Evolutionary conservation across 2,329 filamentous ascomycete species (phyloP).

Genomic region (Annulohypoxylon truncatum): DNA sequence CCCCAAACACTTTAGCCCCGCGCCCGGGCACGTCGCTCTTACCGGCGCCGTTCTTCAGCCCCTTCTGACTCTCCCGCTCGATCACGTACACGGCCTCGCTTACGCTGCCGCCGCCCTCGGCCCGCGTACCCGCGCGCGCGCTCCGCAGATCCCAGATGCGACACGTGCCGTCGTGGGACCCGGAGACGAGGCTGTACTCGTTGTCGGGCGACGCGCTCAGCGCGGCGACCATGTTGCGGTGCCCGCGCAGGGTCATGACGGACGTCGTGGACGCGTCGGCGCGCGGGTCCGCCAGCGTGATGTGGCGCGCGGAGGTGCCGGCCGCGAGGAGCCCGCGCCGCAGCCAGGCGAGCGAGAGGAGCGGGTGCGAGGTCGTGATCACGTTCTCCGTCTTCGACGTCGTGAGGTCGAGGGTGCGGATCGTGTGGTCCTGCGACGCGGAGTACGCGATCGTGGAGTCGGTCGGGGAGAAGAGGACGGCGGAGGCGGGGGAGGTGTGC

Average conservation of each 20-base stretch:
- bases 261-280: conserved; percentile 79
- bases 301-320: conserved; percentile 85
- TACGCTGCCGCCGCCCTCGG: conserved; percentile 72
- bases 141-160: conserved; percentile 93
- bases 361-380: conserved; percentile 82
- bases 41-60: conserved; percentile 66
- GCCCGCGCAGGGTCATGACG: conserved; percentile 91
- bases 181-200: conserved; percentile 86
- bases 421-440: conserved; percentile 87
- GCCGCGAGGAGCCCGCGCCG: conserved; percentile 73
- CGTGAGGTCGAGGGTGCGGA: conserved; percentile 91
- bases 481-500: conserved; percentile 80
- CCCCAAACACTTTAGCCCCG: conserved; percentile 88
- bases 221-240: conserved; percentile 77
- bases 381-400: conserved; percentile 83
- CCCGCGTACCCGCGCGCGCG: conserved; percentile 67
- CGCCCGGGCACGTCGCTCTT: conserved; percentile 73
- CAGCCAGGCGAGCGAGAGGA: conserved; percentile 82
- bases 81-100: conserved; percentile 81
- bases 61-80: conserved; percentile 76
- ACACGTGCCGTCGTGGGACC: conserved; percentile 91
- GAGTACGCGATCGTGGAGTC: conserved; percentile 93
- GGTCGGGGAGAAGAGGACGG: conserved; percentile 83
- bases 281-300: conserved; percentile 93
- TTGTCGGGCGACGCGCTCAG: conserved; percentile 68